Evolutionary conservation across 495 filamentous ascomycete species (phyloP).

Genomic region (Xylaria cubensis): DNA sequence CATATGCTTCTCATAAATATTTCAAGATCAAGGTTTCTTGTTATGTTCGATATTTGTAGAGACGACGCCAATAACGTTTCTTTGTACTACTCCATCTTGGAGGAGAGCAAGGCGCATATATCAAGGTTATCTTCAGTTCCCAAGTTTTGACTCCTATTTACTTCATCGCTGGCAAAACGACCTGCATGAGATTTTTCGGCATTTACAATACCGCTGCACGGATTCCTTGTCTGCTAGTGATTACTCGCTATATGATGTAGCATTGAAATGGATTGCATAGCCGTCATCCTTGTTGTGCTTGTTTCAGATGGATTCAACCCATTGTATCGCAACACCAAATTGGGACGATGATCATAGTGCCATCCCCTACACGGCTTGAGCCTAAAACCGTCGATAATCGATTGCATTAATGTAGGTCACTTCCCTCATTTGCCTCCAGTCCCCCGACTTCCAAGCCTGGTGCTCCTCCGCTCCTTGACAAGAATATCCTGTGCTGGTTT

Average conservation of each 20-base stretch:
- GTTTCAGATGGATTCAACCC: conserved; percentile 39
- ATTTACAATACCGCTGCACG: conserved; percentile 13
- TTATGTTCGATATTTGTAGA: background rate
- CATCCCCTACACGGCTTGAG: conserved; percentile 17
- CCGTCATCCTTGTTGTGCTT: conserved; percentile 24
- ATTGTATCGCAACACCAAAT: conserved; percentile 31
- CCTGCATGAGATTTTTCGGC: conserved; percentile 11
- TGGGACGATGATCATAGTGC: conserved; percentile 31
- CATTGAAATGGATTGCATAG: conserved; percentile 15
- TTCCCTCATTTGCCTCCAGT: conserved; percentile 31
- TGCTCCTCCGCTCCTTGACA: conserved; percentile 34
- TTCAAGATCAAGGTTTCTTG: background rate
- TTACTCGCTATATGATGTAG: background rate
- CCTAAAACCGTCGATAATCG: conserved; percentile 27
- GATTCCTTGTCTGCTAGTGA: background rate
- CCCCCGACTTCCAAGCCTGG: conserved; percentile 34
- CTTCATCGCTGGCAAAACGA: conserved; percentile 26
- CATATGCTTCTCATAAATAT: background rate
- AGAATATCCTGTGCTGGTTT: conserved; percentile 8
- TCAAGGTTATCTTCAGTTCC: background rate
- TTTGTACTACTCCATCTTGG: background rate
- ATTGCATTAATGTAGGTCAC: conserved; percentile 32
- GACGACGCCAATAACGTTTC: background rate
- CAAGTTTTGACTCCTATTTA: background rate
- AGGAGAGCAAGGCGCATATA: background rate